Percentiles rank a stretch among this genome's conserved stretches.
Conservation (phyloP, 208 protist species). For the Wallacemonas sp. region DNA sequence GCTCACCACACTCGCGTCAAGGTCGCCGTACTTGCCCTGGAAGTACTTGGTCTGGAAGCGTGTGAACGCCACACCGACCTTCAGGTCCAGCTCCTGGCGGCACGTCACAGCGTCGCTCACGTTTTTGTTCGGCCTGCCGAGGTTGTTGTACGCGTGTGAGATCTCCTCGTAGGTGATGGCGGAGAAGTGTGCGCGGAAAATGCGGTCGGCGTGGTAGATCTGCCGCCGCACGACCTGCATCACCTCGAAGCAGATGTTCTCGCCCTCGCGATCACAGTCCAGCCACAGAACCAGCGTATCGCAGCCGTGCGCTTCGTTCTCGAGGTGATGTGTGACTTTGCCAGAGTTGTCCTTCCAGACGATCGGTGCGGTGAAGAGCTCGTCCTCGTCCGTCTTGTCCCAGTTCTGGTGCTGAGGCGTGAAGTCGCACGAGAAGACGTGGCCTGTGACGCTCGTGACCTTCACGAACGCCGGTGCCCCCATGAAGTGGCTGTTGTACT, state of each 20-base stretch:
- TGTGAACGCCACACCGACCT: slow-evolving; percentile 95
- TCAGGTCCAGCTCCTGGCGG: slow-evolving; percentile 95
- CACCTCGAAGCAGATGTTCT: slow-evolving; percentile 98
- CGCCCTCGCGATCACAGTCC: slow-evolving; percentile 97
- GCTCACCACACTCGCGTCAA: slow-evolving; percentile 87
- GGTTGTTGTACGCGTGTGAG: slow-evolving; percentile 68
- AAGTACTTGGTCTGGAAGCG: slow-evolving; percentile 93
- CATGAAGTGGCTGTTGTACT: slow-evolving; percentile 78
- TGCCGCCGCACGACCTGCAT: slow-evolving; percentile 74
- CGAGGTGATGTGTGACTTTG: slow-evolving; percentile 86
- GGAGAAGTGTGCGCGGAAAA: slow-evolving; percentile 92
- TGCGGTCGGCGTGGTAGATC: slow-evolving; percentile 59
- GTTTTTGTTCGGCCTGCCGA: slow-evolving; percentile 90
- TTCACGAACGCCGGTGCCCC: slow-evolving; percentile 63
- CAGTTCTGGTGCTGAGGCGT: slow-evolving; percentile 87
- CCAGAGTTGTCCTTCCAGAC: slow-evolving; percentile 81
- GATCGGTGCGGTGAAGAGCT: slow-evolving; percentile 82
- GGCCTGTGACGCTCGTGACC: slow-evolving; percentile 90
- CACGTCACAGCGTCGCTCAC: slow-evolving; percentile 93
- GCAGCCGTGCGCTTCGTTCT: slow-evolving; percentile 75
- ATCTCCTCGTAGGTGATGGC: slow-evolving; percentile 90
- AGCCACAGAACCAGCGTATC: slow-evolving; percentile 93
- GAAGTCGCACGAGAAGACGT: slow-evolving; percentile 93
- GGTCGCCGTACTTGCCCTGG: slow-evolving; percentile 87
- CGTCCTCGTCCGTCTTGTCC: slow-evolving; percentile 82